A percentile compares a stretch with the other conserved stretches of the same genome.
phyloP scores from a whole-genome alignment of 768 basidiomycete genomes.

The Podaxis mareebaensis region DNA sequence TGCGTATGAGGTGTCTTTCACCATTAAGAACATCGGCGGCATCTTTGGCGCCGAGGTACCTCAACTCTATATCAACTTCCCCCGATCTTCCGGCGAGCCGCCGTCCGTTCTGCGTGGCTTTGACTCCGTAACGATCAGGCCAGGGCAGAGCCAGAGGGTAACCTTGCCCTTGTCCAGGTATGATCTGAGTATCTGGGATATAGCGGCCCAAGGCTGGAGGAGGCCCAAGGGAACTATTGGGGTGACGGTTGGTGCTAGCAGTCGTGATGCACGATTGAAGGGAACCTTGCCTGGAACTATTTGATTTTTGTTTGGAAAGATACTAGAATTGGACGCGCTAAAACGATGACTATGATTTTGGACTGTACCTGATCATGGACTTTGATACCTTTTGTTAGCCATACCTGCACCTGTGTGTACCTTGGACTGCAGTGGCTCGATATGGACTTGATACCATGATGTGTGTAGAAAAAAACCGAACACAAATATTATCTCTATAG shows the following conservation, averaged over 20 bases:
- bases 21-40: slow-evolving; percentile 63
- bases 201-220: slow-evolving; percentile 70
- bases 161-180: slow-evolving; percentile 65
- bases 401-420: background rate
- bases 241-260: slow-evolving; percentile 70
- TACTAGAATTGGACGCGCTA: background rate
- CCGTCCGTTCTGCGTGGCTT: slow-evolving; percentile 75
- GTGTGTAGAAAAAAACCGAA: background rate
- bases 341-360: background rate
- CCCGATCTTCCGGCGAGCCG: slow-evolving; percentile 62
- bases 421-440: no score
- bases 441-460: background rate
- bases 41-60: slow-evolving; percentile 64
- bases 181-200: slow-evolving; percentile 79
- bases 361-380: background rate
- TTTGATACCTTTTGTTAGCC: background rate
- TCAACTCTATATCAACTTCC: slow-evolving; percentile 76
- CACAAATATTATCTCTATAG: background rate
- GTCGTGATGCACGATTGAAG: slow-evolving; percentile 55
- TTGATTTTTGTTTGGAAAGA: background rate
- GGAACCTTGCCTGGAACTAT: slow-evolving; percentile 36
- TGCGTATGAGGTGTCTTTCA: slow-evolving; percentile 61
- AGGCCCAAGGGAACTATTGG: slow-evolving; percentile 63
- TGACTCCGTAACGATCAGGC: slow-evolving; percentile 50
- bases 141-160: slow-evolving; percentile 47